These are phyloP conservation scores for Symbiodinium pilosum DNA, from an alignment of 73 alveolate species.

Conservation along the genomic window DNA sequence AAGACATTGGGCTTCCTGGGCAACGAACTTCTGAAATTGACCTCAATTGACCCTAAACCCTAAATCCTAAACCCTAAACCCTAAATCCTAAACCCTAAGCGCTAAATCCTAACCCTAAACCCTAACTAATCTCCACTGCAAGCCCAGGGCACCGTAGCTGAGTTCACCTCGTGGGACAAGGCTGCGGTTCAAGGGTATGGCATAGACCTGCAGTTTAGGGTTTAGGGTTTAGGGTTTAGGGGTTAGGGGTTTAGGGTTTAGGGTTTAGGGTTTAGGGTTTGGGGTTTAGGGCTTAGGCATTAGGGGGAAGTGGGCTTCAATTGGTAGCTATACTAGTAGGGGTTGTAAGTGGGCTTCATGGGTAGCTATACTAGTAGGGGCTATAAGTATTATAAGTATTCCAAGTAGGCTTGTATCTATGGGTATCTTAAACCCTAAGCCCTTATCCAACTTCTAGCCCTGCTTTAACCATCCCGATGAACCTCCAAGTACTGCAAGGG, in stretches of 20 bases:
- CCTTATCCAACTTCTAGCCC: neutral
- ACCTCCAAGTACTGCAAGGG: neutral
- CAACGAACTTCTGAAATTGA: no score
- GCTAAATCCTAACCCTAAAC: neutral
- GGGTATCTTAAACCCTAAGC: neutral
- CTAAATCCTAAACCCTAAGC: neutral
- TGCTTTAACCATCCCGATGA: neutral
- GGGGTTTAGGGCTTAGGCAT: neutral
- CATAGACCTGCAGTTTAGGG: neutral
- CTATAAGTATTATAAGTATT: no score
- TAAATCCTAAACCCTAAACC: no score
- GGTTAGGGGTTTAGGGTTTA: neutral
- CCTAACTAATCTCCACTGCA: neutral
- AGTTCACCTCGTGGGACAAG: conserved; percentile 93
- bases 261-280: neutral
- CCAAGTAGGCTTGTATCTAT: no score
- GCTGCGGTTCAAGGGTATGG: neutral
- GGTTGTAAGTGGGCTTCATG: no score
- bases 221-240: neutral
- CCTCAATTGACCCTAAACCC: no score
- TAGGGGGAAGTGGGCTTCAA: neutral
- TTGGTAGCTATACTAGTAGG: neutral
- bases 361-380: neutral
- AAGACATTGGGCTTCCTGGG: no score
- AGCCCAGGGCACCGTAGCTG: conserved; percentile 85